phyloP scores from a whole-genome alignment of 2,329 filamentous ascomycete species.

The Colletotrichum spinosum region DNA sequence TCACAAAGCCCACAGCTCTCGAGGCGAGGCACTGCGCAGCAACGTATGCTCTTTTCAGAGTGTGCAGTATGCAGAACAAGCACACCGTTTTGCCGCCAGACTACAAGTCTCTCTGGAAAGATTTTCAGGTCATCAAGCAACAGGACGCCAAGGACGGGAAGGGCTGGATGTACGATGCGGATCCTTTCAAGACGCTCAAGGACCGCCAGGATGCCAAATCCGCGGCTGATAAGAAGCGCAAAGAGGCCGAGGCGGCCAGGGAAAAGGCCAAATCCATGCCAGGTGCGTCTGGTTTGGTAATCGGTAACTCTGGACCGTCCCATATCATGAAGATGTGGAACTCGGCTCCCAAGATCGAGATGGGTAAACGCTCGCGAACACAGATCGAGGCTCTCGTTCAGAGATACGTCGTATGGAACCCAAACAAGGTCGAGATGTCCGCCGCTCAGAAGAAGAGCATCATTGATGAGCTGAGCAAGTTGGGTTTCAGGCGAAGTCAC shows the following conservation, averaged over 20 bases:
- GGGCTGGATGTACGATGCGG: slow-evolving; percentile 93
- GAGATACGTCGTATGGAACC: slow-evolving; percentile 87
- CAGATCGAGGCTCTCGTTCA: slow-evolving; percentile 85
- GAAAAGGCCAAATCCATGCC: slow-evolving; percentile 75
- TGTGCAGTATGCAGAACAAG: slow-evolving; percentile 95
- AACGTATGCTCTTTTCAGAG: slow-evolving; percentile 89
- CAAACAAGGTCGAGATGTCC: slow-evolving; percentile 76
- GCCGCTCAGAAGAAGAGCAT: slow-evolving; percentile 67
- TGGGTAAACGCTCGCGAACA: slow-evolving; percentile 83
- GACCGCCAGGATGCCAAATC: slow-evolving; percentile 84
- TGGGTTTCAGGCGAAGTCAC: slow-evolving; percentile 91
- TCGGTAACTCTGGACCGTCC: slow-evolving; percentile 58
- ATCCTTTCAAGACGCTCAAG: slow-evolving; percentile 86
- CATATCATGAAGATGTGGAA: slow-evolving; percentile 81
- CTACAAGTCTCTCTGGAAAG: slow-evolving; percentile 91
- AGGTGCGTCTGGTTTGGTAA: slow-evolving; percentile 66
- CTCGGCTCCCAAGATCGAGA: slow-evolving; percentile 88
- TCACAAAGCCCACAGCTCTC: slow-evolving; percentile 80
- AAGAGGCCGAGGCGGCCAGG: slow-evolving; percentile 74
- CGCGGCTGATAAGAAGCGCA: slow-evolving; percentile 81
- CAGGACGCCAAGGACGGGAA: slow-evolving; percentile 81
- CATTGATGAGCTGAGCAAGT: slow-evolving; percentile 77
- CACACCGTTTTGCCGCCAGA: slow-evolving; percentile 94
- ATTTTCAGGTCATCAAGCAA: slow-evolving; percentile 85
- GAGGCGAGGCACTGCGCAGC: slow-evolving; percentile 96